phyloP scores from a whole-genome alignment of 148 eudicot species.

The Amaranthus cruentus region DNA sequence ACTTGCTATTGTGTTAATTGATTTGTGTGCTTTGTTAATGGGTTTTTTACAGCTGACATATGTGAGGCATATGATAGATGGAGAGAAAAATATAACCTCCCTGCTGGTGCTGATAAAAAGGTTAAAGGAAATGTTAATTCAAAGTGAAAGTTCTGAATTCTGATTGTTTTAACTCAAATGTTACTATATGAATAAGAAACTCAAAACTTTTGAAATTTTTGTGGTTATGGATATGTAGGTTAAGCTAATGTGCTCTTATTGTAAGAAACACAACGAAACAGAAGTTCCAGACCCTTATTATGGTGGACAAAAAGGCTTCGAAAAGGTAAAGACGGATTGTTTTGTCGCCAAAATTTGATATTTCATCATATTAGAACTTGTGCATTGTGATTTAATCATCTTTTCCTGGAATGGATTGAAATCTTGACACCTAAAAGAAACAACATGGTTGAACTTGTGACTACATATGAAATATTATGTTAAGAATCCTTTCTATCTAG shows the following conservation, averaged over 20 bases:
- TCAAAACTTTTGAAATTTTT: neutral
- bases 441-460: no score
- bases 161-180: neutral
- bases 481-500: no score
- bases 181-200: conserved; percentile 5
- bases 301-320: conserved; percentile 90
- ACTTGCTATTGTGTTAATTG: neutral
- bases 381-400: no score
- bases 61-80: conserved; percentile 71
- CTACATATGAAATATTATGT: no score
- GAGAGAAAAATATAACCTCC: conserved; percentile 56
- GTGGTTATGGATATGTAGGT: conserved; percentile 42
- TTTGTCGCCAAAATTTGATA: neutral
- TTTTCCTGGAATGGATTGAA: no score
- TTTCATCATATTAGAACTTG: neutral
- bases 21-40: neutral
- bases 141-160: neutral
- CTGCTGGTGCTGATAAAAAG: conserved; percentile 75
- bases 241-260: conserved; percentile 81
- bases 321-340: conserved; percentile 55
- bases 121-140: conserved; percentile 25
- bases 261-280: conserved; percentile 80
- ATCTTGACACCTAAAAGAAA: no score
- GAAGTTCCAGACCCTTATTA: conserved; percentile 97
- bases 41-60: conserved; percentile 54